Evolutionary conservation across 1,284 basidiomycete species (phyloP).

Genomic region (Ganoderma leucocontextum): DNA sequence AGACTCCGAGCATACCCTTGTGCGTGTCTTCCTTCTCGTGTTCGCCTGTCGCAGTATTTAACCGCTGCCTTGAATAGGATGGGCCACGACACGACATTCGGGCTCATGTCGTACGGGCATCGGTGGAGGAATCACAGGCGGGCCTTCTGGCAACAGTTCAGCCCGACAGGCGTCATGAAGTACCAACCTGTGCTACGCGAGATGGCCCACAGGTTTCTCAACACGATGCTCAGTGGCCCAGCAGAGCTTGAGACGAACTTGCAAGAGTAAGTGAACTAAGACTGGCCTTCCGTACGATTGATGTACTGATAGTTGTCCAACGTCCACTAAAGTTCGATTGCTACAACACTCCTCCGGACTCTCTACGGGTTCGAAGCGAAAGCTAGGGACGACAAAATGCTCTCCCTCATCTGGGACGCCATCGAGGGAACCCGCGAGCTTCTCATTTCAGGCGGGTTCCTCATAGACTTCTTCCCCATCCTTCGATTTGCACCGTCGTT

Average conservation of each 20-base stretch:
- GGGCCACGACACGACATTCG: background rate
- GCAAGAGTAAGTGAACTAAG: background rate
- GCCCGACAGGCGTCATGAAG: background rate
- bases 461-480: constrained; percentile 22
- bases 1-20: constrained; percentile 3
- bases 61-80: background rate
- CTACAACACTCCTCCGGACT: constrained; percentile 18
- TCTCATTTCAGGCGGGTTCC: constrained; percentile 8
- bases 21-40: background rate
- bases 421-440: constrained; percentile 12
- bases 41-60: background rate
- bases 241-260: background rate
- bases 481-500: constrained; percentile 21
- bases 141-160: constrained; percentile 21
- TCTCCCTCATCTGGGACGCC: constrained; percentile 19
- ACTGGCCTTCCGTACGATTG: too few relatives aligned
- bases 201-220: constrained; percentile 8
- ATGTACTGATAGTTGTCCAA: background rate
- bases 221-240: constrained; percentile 14
- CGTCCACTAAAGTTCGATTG: constrained; percentile 8
- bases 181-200: constrained; percentile 14
- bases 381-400: constrained; percentile 19
- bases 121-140: constrained; percentile 5
- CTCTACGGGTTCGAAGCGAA: constrained; percentile 24
- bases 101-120: constrained; percentile 5